Conservation (phyloP, 1,139 yeast species). For the Yamadazyma trypodendri region DNA sequence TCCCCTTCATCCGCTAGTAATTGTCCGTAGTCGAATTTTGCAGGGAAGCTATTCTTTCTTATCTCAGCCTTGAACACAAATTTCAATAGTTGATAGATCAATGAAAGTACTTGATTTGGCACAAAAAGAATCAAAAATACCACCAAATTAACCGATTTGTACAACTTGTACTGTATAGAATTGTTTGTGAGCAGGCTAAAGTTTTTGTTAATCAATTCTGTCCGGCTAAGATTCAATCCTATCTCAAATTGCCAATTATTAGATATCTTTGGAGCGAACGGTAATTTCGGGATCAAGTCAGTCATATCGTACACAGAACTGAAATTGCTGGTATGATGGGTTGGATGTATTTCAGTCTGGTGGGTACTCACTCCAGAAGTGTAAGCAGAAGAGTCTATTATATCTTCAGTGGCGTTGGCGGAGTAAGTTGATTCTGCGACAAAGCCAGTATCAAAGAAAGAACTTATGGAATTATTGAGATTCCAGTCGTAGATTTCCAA, state of each 20-base stretch:
- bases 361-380: slow-evolving; percentile 1
- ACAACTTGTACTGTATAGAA: slow-evolving; percentile 2
- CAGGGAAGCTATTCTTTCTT: slow-evolving; percentile 12
- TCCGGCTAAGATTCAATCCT: slow-evolving; percentile 44
- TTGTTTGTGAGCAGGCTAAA: slow-evolving; percentile 4
- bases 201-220: slow-evolving; percentile 6
- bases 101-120: slow-evolving; percentile 41
- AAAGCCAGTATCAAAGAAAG: slow-evolving; percentile 52
- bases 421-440: slow-evolving; percentile 14
- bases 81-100: slow-evolving; percentile 34
- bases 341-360: slow-evolving; percentile 1
- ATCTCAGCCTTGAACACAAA: slow-evolving; percentile 14
- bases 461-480: slow-evolving; percentile 48
- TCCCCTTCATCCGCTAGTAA: slow-evolving; percentile 1
- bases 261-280: slow-evolving; percentile 41
- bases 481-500: slow-evolving; percentile 46
- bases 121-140: slow-evolving; percentile 47
- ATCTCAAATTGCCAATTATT: slow-evolving; percentile 45
- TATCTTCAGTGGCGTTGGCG: neutral
- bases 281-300: slow-evolving; percentile 37
- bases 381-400: slow-evolving; percentile 1
- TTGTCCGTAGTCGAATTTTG: slow-evolving; percentile 11
- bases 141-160: slow-evolving; percentile 24
- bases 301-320: neutral
- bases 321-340: neutral